phyloP scores from a whole-genome alignment of 495 filamentous ascomycete species.

The Hyaloscypha finlandica region DNA sequence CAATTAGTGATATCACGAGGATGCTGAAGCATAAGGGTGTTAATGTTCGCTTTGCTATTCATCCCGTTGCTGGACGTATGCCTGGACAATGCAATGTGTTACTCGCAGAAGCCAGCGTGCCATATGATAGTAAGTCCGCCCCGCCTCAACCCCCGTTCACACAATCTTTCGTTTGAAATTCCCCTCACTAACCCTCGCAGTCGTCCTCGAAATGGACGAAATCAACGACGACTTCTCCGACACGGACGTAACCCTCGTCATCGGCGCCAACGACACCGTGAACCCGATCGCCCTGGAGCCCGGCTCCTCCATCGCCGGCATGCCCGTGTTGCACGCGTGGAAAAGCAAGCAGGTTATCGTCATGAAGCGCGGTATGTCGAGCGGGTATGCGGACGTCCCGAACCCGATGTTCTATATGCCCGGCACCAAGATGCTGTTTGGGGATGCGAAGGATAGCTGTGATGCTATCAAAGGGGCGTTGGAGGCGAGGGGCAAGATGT shows the following conservation, averaged over 20 bases:
- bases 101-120: slow-evolving; percentile 77
- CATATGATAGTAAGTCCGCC: slow-evolving; percentile 63
- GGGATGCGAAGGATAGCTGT: slow-evolving; percentile 77
- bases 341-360: slow-evolving; percentile 88
- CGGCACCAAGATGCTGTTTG: slow-evolving; percentile 81
- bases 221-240: slow-evolving; percentile 85
- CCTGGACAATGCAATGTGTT: slow-evolving; percentile 86
- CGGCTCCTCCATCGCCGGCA: slow-evolving; percentile 76
- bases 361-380: slow-evolving; percentile 82
- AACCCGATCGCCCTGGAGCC: slow-evolving; percentile 82
- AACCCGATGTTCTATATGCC: slow-evolving; percentile 91
- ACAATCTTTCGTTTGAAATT: background rate
- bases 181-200: slow-evolving; percentile 3
- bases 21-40: slow-evolving; percentile 68
- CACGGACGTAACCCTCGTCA: slow-evolving; percentile 81
- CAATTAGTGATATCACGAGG: slow-evolving; percentile 74
- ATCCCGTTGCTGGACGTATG: slow-evolving; percentile 82
- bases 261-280: slow-evolving; percentile 84
- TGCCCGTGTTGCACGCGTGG: slow-evolving; percentile 85
- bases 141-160: slow-evolving; percentile 28
- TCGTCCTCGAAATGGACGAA: slow-evolving; percentile 86
- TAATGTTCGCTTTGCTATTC: slow-evolving; percentile 83
- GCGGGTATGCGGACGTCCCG: slow-evolving; percentile 81
- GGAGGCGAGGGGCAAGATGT: slow-evolving; percentile 45
- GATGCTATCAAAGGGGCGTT: slow-evolving; percentile 63